Base-by-base conservation (phyloP, 1,284 basidiomycete species). In the Marasmius tenuissimus region DNA sequence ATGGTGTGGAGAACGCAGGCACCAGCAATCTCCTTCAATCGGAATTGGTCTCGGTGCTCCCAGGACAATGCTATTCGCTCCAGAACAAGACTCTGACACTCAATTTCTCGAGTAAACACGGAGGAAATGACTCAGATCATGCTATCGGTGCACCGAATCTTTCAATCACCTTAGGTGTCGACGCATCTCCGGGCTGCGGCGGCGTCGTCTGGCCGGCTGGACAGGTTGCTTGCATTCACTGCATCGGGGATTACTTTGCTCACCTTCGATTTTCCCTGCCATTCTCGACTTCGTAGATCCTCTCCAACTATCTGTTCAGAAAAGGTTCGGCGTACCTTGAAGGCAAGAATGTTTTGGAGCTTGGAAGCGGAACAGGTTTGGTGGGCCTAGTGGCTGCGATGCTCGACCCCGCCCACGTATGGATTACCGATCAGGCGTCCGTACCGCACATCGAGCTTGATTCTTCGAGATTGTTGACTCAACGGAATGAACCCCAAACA, bases 201-300 rank as follows among this genome's bases (percentile, higher is more conserved):
- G 95, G 95, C 0, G 85, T 95, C 53, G 88, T 94, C 11, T 97
- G 95, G 95, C 94, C 93, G 4, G 92, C 95, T 12, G 95, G 94
- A 65, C 87, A 96, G 83, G 94, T 95, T 65, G 65, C 81, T 70
- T 64, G 45, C 16, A 14, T 62, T 65, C 40, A 14, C 20, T 70
- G 68, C 65, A 65, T 68, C 58, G 63, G 69, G 40, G 62, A 59
- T 42, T 37, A 8, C n/a, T 48, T 35, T 51, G 20, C 40, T 34
- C 50, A 48, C 45, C 40, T 52, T 38, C 34, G 42, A 51, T 48
- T 47, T 57, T 65, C 33, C 57, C 54, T 54, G 42, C 60, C 45
- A 38, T 11, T 59, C 37, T 33, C 53, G 58, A 58, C 53, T 60
- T 40, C 8, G n/a, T 68, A 95, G 93, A 88, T 94, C 22, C 79